A percentile compares a stretch with the other conserved stretches of the same genome.
Evolutionary conservation across 768 basidiomycete species (phyloP).

Genomic region (Gloeopeniophorella convolvens): DNA sequence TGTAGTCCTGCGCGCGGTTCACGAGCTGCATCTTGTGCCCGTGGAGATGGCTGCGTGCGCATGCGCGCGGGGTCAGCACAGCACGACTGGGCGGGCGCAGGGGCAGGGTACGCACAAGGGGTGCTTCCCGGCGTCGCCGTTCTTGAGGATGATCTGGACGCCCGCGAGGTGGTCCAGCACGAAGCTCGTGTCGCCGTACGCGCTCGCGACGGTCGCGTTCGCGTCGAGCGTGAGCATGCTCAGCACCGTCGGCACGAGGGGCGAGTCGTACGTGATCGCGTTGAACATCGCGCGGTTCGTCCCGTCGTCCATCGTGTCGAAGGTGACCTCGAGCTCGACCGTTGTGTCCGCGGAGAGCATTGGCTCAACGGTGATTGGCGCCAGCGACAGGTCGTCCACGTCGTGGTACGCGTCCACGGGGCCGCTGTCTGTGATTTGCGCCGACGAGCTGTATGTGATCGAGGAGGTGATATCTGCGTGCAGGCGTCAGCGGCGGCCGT

Average conservation of each 20-base stretch:
- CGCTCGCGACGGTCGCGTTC: conserved; percentile 55
- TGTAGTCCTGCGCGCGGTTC: conserved; percentile 60
- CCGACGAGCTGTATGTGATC: conserved; percentile 61
- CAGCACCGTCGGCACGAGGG: conserved; percentile 70
- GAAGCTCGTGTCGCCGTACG: conserved; percentile 79
- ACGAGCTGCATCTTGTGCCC: conserved; percentile 86
- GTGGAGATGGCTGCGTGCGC: conserved; percentile 67
- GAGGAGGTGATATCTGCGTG: conserved; percentile 77
- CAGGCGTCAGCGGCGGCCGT: not conserved
- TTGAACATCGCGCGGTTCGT: conserved; percentile 81
- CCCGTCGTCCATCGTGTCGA: conserved; percentile 83
- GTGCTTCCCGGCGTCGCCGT: conserved; percentile 67
- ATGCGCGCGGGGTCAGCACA: not conserved
- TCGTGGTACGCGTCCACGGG: conserved; percentile 50
- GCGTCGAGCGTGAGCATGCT: conserved; percentile 69
- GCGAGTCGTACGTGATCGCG: conserved; percentile 57
- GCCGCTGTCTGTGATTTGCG: conserved; percentile 46
- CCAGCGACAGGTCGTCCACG: conserved; percentile 61
- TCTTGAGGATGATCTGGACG: conserved; percentile 71
- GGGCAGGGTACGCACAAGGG: conserved; percentile 59
- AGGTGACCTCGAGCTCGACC: conserved; percentile 64
- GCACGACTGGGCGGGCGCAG: conserved; percentile 5
- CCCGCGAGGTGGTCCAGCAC: conserved; percentile 70
- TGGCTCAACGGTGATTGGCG: conserved; percentile 50
- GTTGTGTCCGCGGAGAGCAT: conserved; percentile 48